phyloP scores from a whole-genome alignment of 2,329 filamentous ascomycete genomes.

The Magnaporthiopsis rhizophila region DNA sequence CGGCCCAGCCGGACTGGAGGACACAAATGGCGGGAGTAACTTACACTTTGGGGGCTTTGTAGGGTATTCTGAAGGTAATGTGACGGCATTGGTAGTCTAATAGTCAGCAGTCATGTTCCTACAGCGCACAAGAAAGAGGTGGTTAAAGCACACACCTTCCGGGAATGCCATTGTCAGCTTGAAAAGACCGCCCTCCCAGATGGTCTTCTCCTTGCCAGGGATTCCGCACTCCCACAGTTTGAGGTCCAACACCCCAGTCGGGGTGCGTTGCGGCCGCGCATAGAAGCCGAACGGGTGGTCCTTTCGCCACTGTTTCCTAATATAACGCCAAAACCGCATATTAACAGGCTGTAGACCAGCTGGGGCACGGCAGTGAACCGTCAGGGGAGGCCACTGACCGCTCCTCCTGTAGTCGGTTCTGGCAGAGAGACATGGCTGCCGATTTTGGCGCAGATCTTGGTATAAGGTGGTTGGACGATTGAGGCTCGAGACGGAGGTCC shows the following conservation, averaged over 20 bases:
- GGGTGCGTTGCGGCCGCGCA: constrained; percentile 74
- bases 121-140: not conserved
- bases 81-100: not conserved
- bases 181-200: constrained; percentile 97
- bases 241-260: constrained; percentile 76
- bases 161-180: constrained; percentile 91
- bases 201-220: constrained; percentile 90
- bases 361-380: not conserved
- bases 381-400: constrained; percentile 45
- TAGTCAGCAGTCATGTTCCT: not conserved
- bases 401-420: constrained; percentile 82
- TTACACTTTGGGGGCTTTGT: constrained; percentile 98
- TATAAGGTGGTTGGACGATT: not conserved
- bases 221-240: constrained; percentile 97
- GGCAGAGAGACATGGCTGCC: constrained; percentile 70
- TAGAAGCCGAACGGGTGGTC: constrained; percentile 98
- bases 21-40: constrained; percentile 23
- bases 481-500: not conserved
- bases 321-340: not conserved
- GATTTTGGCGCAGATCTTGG: not conserved
- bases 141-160: constrained; percentile 58
- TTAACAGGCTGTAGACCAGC: constrained; percentile 6
- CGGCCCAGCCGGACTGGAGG: not conserved
- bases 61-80: constrained; percentile 66
- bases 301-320: constrained; percentile 89